phyloP scores from a whole-genome alignment of 768 basidiomycete genomes.

The Agaricus sinodeliciosus region DNA sequence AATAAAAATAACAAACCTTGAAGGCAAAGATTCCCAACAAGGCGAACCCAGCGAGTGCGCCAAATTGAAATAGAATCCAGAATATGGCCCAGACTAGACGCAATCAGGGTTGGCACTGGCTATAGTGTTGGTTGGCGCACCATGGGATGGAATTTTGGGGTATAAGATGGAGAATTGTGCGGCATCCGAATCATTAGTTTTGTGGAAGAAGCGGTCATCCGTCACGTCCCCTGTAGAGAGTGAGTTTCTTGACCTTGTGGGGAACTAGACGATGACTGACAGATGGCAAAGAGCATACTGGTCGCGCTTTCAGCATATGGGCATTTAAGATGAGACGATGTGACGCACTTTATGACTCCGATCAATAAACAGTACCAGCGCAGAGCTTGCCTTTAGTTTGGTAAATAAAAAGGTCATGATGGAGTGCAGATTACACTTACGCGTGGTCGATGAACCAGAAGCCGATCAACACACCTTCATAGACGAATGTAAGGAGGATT shows the following conservation, averaged over 20 bases:
- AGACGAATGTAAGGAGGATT: slow-evolving; percentile 72
- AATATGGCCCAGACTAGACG: slow-evolving; percentile 72
- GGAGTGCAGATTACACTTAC: slow-evolving; percentile 38
- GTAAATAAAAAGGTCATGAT: slow-evolving; percentile 2
- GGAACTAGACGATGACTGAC: slow-evolving; percentile 37
- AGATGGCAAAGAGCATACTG: slow-evolving; percentile 83
- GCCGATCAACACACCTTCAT: slow-evolving; percentile 82
- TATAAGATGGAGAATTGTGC: slow-evolving; percentile 81
- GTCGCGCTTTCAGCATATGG: slow-evolving; percentile 5
- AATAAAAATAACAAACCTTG: slow-evolving; percentile 49
- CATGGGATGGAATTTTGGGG: slow-evolving; percentile 63
- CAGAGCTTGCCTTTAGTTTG: slow-evolving; percentile 54
- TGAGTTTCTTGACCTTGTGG: background rate
- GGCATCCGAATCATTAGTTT: slow-evolving; percentile 88
- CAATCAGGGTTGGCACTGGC: background rate
- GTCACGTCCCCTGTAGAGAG: slow-evolving; percentile 73
- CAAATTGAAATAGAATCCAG: slow-evolving; percentile 79
- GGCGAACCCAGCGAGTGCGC: slow-evolving; percentile 68
- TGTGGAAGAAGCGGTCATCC: slow-evolving; percentile 93
- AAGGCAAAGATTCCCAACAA: slow-evolving; percentile 80
- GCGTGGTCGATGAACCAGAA: slow-evolving; percentile 96
- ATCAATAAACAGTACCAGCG: slow-evolving; percentile 81
- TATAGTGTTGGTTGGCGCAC: slow-evolving; percentile 31
- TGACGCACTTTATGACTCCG: slow-evolving; percentile 75
- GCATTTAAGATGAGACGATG: background rate